A percentile compares a stretch with the other conserved stretches of the same genome.
These are phyloP conservation scores for Myxozyma udenii DNA, from an alignment of 805 yeast species.

Conservation along the genomic window DNA sequence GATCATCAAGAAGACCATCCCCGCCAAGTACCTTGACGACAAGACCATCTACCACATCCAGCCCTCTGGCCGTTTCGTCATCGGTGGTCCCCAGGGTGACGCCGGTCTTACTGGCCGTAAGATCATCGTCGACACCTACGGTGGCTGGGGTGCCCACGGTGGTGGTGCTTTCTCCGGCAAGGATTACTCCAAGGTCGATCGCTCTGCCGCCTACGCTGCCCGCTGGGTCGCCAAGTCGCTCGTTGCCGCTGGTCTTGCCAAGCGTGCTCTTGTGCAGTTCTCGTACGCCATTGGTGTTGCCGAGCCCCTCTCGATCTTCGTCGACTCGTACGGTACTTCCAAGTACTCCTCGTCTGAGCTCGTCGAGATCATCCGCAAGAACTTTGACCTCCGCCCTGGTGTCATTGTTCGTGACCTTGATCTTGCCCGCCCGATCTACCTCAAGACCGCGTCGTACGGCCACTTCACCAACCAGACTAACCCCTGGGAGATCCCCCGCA, in stretches of 20 bases:
- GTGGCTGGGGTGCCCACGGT: conserved; percentile 99
- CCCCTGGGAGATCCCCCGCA: conserved; percentile 96
- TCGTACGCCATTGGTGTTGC: conserved; percentile 99
- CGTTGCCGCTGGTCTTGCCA: conserved; percentile 89
- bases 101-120: conserved; percentile 99
- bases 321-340: conserved; percentile 98
- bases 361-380: conserved; percentile 84
- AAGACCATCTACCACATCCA: conserved; percentile 97
- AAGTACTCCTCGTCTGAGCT: conserved; percentile 83
- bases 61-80: conserved; percentile 99
- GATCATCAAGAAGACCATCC: conserved; percentile 87
- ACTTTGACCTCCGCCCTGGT: conserved; percentile 99
- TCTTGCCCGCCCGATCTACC: conserved; percentile 98
- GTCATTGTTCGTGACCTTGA: conserved; percentile 93
- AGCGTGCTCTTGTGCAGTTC: conserved; percentile 96
- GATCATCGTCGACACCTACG: conserved; percentile 98
- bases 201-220: conserved; percentile 99
- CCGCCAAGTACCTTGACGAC: conserved; percentile 85
- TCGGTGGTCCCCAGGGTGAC: conserved; percentile 99
- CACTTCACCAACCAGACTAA: conserved; percentile 99
- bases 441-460: conserved; percentile 98
- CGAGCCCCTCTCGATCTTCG: conserved; percentile 96
- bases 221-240: conserved; percentile 99
- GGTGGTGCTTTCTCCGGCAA: conserved; percentile 99
- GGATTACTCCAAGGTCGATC: conserved; percentile 99